These are phyloP conservation scores for Balansia obtecta DNA, from an alignment of 2,329 filamentous ascomycete genomes.

Conservation along the genomic window DNA sequence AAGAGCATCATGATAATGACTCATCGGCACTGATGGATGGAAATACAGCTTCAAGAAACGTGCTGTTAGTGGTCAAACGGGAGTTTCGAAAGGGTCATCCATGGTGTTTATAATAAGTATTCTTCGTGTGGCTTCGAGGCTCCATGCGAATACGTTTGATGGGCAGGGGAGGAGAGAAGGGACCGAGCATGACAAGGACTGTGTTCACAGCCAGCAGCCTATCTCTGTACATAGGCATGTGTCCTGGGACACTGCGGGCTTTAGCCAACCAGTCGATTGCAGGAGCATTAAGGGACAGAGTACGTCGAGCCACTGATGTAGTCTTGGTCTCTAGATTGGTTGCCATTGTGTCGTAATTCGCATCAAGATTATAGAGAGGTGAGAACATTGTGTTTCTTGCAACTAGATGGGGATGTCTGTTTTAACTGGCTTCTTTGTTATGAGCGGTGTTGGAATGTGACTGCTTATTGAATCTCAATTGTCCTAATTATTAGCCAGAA, in stretches of 20 bases:
- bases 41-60: neutral
- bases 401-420: neutral
- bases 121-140: neutral
- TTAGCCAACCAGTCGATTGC: neutral
- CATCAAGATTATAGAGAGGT: neutral
- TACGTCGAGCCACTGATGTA: neutral
- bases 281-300: neutral
- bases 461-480: neutral
- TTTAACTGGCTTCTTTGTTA: neutral
- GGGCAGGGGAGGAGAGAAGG: neutral
- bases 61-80: neutral
- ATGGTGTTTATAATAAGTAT: neutral
- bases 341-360: neutral
- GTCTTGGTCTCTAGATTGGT: neutral
- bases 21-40: constrained; percentile 6
- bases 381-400: neutral
- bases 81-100: neutral
- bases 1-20: constrained; percentile 17
- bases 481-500: neutral
- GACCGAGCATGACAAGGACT: neutral
- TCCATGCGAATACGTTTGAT: neutral
- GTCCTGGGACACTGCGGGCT: neutral
- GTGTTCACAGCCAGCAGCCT: neutral
- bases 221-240: neutral
- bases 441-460: neutral